These are phyloP conservation scores for Penstemon eatonii DNA, from an alignment of 257 asterid genomes.

Conservation along the genomic window DNA sequence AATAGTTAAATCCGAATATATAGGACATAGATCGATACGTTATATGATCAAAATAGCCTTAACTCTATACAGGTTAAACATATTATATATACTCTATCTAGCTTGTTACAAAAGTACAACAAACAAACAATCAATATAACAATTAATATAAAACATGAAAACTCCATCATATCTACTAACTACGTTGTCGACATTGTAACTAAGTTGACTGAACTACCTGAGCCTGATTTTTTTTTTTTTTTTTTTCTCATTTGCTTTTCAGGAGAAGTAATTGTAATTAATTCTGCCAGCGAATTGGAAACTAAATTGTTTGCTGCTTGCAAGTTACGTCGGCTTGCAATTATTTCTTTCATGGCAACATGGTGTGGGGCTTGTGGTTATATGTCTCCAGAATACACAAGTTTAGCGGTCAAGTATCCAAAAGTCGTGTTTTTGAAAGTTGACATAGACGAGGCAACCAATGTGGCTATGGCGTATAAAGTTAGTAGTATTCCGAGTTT, in stretches of 20 bases:
- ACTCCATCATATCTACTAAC: background rate
- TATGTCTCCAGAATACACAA: conserved; percentile 56
- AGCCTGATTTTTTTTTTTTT: too few species aligned
- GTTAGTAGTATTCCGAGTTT: conserved; percentile 68
- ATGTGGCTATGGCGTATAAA: conserved; percentile 54
- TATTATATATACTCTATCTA: too few species aligned
- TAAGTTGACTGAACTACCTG: too few species aligned
- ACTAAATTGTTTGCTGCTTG: conserved; percentile 50
- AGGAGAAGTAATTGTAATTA: conserved; percentile 63
- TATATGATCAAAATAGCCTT: too few species aligned
- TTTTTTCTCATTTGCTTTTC: background rate
- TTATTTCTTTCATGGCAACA: conserved; percentile 75
- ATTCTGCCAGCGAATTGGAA: conserved; percentile 51
- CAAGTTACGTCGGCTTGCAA: conserved; percentile 46
- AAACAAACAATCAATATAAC: too few species aligned
- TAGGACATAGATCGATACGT: too few species aligned
- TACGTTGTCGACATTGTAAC: background rate
- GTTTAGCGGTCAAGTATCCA: conserved; percentile 50
- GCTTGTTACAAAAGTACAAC: too few species aligned
- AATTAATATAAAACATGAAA: too few species aligned
- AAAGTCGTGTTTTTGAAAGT: conserved; percentile 62
- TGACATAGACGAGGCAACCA: conserved; percentile 65
- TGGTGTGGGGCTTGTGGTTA: conserved; percentile 90
- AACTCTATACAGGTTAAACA: too few species aligned
- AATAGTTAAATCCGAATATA: too few species aligned